Conservation (phyloP, 495 filamentous ascomycete genomes). For the Neurospora sp. region DNA sequence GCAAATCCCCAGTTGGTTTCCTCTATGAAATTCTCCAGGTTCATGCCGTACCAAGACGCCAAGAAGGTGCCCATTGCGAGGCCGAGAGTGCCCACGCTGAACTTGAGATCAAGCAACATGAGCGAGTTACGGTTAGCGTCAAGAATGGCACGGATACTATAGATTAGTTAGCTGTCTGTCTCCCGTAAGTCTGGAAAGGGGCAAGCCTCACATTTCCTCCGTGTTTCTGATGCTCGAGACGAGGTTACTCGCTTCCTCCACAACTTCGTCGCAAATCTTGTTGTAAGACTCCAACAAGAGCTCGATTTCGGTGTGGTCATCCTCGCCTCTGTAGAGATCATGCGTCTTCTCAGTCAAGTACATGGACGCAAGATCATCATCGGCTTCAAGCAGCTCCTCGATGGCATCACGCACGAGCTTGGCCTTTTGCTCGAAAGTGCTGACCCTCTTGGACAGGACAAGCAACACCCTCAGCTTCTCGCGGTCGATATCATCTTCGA, state of each 20-base stretch:
- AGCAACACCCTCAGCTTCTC: conserved; percentile 86
- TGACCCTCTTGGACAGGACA: conserved; percentile 88
- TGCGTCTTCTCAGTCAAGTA: conserved; percentile 80
- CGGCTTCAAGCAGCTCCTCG: conserved; percentile 92
- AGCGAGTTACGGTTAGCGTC: conserved; percentile 97
- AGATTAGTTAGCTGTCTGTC: background rate
- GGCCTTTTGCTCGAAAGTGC: conserved; percentile 95
- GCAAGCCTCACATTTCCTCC: conserved; percentile 79
- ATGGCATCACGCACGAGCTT: conserved; percentile 90
- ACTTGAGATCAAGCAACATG: conserved; percentile 95
- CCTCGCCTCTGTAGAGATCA: conserved; percentile 62
- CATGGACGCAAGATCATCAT: conserved; percentile 92
- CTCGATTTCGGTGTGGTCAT: conserved; percentile 94
- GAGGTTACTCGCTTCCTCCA: conserved; percentile 84
- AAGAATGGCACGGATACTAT: conserved; percentile 87
- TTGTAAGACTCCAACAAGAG: conserved; percentile 95
- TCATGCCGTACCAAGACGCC: conserved; percentile 98
- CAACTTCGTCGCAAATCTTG: conserved; percentile 96
- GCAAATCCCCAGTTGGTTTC: conserved; percentile 86
- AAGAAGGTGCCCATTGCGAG: conserved; percentile 88
- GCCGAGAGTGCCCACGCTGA: conserved; percentile 87
- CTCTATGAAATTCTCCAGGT: conserved; percentile 96
- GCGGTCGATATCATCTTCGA: conserved; percentile 95
- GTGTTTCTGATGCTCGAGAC: conserved; percentile 96
- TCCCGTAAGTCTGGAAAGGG: background rate